Evolutionary conservation across 345 rosid genomes (phyloP).

Genomic region (Populus simonii): DNA sequence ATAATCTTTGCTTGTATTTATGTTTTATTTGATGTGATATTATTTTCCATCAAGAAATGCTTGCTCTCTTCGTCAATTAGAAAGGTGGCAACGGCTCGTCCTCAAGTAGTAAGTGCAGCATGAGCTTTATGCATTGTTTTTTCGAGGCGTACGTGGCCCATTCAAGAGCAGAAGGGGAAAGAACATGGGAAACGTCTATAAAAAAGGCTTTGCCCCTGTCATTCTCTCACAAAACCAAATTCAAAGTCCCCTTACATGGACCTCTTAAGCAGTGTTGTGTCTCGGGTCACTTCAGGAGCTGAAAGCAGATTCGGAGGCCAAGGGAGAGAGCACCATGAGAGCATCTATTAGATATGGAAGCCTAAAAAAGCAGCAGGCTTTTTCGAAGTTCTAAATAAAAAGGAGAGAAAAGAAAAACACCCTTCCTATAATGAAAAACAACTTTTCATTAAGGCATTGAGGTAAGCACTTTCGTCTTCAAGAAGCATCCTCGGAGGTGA

Average conservation of each 20-base stretch:
- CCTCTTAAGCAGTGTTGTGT: constrained; percentile 22
- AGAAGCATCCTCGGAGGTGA: constrained; percentile 49
- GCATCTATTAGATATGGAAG: constrained; percentile 54
- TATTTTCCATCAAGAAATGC: no score
- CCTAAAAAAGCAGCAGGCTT: constrained; percentile 38
- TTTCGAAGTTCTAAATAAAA: constrained; percentile 18
- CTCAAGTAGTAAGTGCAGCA: no score
- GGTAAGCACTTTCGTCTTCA: constrained; percentile 49
- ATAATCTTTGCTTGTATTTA: no score
- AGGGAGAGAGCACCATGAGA: constrained; percentile 10
- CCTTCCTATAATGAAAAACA: constrained; percentile 35
- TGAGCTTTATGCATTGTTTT: no score
- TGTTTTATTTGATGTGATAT: no score
- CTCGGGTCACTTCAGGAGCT: constrained; percentile 43
- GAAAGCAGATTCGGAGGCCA: constrained; percentile 43
- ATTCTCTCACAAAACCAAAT: constrained; percentile 22
- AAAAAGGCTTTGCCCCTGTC: constrained; percentile 25
- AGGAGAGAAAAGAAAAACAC: neutral
- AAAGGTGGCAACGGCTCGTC: no score
- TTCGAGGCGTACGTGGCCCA: constrained; percentile 10
- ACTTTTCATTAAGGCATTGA: constrained; percentile 46
- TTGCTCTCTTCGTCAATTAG: no score
- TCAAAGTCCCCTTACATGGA: constrained; percentile 13
- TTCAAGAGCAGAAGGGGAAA: constrained; percentile 15
- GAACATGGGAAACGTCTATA: constrained; percentile 15